Percentiles rank a stretch among this genome's conserved stretches.
Conservation (phyloP, 305 asterid genomes). For the Lippia alba region DNA sequence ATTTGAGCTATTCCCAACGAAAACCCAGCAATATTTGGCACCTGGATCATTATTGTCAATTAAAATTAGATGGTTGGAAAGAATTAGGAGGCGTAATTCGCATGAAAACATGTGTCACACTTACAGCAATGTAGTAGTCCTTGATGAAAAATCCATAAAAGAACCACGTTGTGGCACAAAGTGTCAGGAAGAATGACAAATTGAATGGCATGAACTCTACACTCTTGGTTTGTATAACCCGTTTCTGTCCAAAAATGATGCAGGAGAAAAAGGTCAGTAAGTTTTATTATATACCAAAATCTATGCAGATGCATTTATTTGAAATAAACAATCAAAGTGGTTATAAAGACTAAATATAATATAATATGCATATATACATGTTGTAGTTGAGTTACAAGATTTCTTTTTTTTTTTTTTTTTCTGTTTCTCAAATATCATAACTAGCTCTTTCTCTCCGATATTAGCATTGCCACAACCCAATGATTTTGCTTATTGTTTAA, state of each 20-base stretch:
- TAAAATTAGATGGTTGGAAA: not conserved
- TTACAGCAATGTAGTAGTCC: conserved; percentile 75
- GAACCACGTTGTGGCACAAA: conserved; percentile 72
- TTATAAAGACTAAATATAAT: too few species aligned
- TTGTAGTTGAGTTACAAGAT: too few species aligned
- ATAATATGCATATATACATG: too few species aligned
- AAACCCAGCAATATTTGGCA: conserved; percentile 69
- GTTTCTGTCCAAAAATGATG: not conserved
- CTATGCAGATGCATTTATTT: not conserved
- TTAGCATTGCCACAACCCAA: too few species aligned
- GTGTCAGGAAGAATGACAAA: conserved; percentile 67
- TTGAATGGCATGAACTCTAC: conserved; percentile 77
- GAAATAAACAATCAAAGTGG: too few species aligned
- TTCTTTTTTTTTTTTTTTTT: too few species aligned
- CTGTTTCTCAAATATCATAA: too few species aligned
- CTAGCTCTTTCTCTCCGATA: too few species aligned
- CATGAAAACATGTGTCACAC: conserved; percentile 24
- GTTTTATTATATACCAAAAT: not conserved
- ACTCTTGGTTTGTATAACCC: conserved; percentile 20
- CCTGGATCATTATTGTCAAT: conserved; percentile 34
- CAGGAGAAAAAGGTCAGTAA: not conserved
- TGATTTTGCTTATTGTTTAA: too few species aligned
- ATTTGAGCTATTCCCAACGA: conserved; percentile 65
- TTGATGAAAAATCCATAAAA: conserved; percentile 64
- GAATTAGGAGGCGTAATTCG: too few species aligned